Evolutionary conservation across 2,329 filamentous ascomycete genomes (phyloP).

Genomic region (Botryosphaeria agaves): DNA sequence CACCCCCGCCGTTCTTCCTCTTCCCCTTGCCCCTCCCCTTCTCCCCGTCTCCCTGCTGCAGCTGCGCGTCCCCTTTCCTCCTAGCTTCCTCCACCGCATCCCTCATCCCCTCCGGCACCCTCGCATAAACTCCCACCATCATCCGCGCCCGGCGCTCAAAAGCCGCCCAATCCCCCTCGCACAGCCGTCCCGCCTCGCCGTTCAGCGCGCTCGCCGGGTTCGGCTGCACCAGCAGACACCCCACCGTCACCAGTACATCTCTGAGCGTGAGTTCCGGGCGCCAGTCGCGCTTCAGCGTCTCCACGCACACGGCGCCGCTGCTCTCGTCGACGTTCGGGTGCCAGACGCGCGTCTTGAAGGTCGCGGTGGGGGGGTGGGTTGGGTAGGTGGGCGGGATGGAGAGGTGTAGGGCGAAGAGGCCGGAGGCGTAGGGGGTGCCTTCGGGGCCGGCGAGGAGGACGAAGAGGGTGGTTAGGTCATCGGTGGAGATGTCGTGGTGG

Average conservation of each 20-base stretch:
- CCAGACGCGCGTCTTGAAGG: slow-evolving; percentile 43
- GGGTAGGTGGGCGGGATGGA: slow-evolving; percentile 42
- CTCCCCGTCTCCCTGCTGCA: neutral
- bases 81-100: slow-evolving; percentile 34
- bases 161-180: slow-evolving; percentile 40
- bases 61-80: slow-evolving; percentile 33
- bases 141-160: slow-evolving; percentile 40
- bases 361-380: slow-evolving; percentile 34
- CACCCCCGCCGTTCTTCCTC: neutral
- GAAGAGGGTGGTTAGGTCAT: slow-evolving; percentile 39
- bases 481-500: slow-evolving; percentile 12
- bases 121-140: slow-evolving; percentile 45
- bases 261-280: slow-evolving; percentile 45
- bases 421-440: slow-evolving; percentile 40
- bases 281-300: slow-evolving; percentile 49
- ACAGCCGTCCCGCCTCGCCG: slow-evolving; percentile 38
- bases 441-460: slow-evolving; percentile 41
- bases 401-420: slow-evolving; percentile 42
- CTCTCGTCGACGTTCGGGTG: slow-evolving; percentile 47
- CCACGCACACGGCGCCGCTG: slow-evolving; percentile 45
- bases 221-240: slow-evolving; percentile 44
- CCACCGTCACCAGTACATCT: slow-evolving; percentile 42
- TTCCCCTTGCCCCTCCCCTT: neutral
- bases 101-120: slow-evolving; percentile 27
- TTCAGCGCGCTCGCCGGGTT: slow-evolving; percentile 49